Base-by-base conservation (phyloP, 208 protist species). In the Wallacemonas sp. region DNA sequence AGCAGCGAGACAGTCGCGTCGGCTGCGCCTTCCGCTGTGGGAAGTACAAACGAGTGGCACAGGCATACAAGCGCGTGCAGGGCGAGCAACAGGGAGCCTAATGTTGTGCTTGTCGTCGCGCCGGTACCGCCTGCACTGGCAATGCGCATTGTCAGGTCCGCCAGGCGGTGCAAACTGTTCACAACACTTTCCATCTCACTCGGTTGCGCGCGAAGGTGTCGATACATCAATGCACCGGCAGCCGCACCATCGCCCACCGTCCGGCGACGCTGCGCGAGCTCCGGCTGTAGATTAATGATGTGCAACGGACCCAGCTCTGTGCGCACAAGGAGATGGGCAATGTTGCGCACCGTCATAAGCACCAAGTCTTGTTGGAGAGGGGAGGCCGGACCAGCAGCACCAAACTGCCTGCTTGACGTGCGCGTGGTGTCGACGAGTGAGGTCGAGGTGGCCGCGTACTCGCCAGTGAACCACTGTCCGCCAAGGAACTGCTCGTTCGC, bases 11-110 rank as follows among this genome's bases (percentile, higher is more conserved):
- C 41, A 19, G 17, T 27, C 9, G 44, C 57, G 27, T 55, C 54
- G 9, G 38, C 36, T 15, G 22, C 21, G 12, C 34, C 34, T 0
- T 41, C 58, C 12, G 53, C 17, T 9, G 68, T 19, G 24, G 76
- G 81, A 3, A 93, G 66, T 4, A 87, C 73, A 53, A 93, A 90
- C 24, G 83, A 87, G 58, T 93, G 83, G 9, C 90, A 53, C 17
- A 91, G 69, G 54, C 78, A 80, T 26, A 93, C 75, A 22, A 91
- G 67, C 22, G 78, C 78, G 52, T 93, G 87, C 21, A 91, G 69
- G 9, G 79, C 71, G 66, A 79, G 71, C 1, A 93, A 58, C 58
- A 83, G 73, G 10, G 76, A 73, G 59, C 82, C 79, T 13, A 86
- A 52, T n/a, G 50, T 57, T 8, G 38, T 15, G 32, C 21, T 57